Conservation (phyloP, 2,329 filamentous ascomycete species). For the Verticillium zaregamsianum region DNA sequence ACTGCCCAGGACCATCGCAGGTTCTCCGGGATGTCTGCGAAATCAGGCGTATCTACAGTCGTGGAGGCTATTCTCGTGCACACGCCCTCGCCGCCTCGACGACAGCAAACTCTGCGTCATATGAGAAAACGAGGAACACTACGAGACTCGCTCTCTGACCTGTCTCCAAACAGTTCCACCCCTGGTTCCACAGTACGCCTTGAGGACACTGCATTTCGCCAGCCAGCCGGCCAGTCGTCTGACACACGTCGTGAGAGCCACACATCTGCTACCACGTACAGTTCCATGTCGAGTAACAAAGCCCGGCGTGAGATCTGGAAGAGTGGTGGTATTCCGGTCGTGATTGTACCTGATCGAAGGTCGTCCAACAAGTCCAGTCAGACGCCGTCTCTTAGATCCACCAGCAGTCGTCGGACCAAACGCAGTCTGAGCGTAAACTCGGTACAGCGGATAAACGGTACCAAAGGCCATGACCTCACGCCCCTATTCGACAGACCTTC, state of each 20-base stretch:
- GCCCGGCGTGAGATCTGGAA: slow-evolving; percentile 57
- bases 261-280: slow-evolving; percentile 42
- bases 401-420: slow-evolving; percentile 54
- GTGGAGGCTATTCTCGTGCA: slow-evolving; percentile 57
- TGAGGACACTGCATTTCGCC: slow-evolving; percentile 21
- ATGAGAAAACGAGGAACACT: slow-evolving; percentile 51
- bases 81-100: slow-evolving; percentile 34
- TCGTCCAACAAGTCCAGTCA: slow-evolving; percentile 49
- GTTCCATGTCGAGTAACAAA: slow-evolving; percentile 48
- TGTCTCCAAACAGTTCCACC: slow-evolving; percentile 37
- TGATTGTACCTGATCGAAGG: slow-evolving; percentile 55
- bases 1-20: slow-evolving; percentile 40
- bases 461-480: slow-evolving; percentile 36
- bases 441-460: slow-evolving; percentile 34
- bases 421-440: slow-evolving; percentile 50
- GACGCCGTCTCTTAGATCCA: slow-evolving; percentile 55
- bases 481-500: slow-evolving; percentile 38
- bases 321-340: slow-evolving; percentile 57
- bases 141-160: slow-evolving; percentile 40
- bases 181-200: slow-evolving; percentile 32
- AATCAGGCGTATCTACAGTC: slow-evolving; percentile 51
- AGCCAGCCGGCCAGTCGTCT: slow-evolving; percentile 21
- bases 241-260: slow-evolving; percentile 40
- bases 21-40: slow-evolving; percentile 50
- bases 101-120: slow-evolving; percentile 55